Conservation (phyloP, 2,329 filamentous ascomycete species). For the Blastomyces silverae region DNA sequence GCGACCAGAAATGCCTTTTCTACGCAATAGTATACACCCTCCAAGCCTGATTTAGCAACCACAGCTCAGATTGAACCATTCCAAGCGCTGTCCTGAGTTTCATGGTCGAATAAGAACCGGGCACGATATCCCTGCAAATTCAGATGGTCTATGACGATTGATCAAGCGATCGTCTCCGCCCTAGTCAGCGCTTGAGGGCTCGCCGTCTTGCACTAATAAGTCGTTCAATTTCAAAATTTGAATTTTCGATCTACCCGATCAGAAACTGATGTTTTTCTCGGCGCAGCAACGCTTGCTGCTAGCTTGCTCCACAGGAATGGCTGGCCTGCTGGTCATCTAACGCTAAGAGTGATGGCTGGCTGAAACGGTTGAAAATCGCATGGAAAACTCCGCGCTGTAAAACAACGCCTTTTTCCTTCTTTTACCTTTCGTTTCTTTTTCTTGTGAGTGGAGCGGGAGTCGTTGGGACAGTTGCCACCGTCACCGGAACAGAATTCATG, state of each 20-base stretch:
- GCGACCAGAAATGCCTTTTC: not conserved
- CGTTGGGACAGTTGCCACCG: not conserved
- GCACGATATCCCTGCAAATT: not conserved
- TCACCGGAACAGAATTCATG: not conserved
- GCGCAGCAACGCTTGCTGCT: not conserved
- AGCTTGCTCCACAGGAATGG: not conserved
- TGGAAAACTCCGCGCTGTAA: not conserved
- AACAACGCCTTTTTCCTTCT: not conserved
- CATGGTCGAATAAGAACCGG: not conserved
- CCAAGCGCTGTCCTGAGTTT: too few relatives aligned
- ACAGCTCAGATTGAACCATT: not conserved
- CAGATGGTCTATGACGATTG: conserved; percentile 6
- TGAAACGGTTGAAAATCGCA: conserved; percentile 11
- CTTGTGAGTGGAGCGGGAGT: not conserved
- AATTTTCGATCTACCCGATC: conserved; percentile 8
- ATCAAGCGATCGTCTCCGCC: not conserved
- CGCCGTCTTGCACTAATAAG: not conserved
- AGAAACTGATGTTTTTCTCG: not conserved
- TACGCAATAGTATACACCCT: not conserved
- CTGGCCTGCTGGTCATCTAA: not conserved
- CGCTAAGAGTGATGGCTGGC: conserved; percentile 3
- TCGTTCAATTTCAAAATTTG: not conserved
- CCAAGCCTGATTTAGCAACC: not conserved
- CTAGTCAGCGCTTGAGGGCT: not conserved
- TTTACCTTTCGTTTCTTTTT: not conserved